These are phyloP conservation scores for Tulasnella sp. DNA, from an alignment of 768 basidiomycete species.

Conservation along the genomic window DNA sequence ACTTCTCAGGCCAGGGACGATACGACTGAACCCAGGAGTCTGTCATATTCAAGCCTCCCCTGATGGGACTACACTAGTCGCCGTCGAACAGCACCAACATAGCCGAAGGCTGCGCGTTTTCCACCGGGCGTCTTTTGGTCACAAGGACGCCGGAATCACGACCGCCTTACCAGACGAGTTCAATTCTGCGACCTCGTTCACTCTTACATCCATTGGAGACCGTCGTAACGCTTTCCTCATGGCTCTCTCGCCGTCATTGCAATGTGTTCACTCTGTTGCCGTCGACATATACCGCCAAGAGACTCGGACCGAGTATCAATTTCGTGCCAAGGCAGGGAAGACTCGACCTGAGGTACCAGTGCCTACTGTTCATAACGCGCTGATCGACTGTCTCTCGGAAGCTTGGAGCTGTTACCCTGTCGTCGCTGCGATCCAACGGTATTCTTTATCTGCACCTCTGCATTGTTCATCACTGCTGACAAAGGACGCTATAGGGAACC, in stretches of 20 bases:
- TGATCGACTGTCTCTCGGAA: conserved; percentile 13
- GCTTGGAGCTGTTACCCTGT: conserved; percentile 17
- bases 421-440: conserved; percentile 11
- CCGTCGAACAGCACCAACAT: conserved; percentile 20
- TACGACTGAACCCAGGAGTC: conserved; percentile 31
- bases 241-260: conserved; percentile 27
- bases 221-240: conserved; percentile 35
- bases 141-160: conserved; percentile 31
- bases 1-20: conserved; percentile 33
- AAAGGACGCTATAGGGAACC: neutral
- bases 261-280: conserved; percentile 32
- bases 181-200: conserved; percentile 17
- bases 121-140: conserved; percentile 48
- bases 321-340: conserved; percentile 32
- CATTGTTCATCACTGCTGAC: neutral
- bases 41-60: conserved; percentile 35
- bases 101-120: conserved; percentile 30
- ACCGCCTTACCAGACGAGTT: conserved; percentile 26
- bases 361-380: conserved; percentile 1
- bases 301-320: conserved; percentile 46
- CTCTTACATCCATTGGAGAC: conserved; percentile 36
- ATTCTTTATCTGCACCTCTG: neutral
- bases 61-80: conserved; percentile 42
- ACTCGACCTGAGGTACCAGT: too few species aligned
- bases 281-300: conserved; percentile 43